Evolutionary conservation across 768 basidiomycete genomes (phyloP), one percentile per base, ranked within the genome.

Genomic region (Mycena latifolia): DNA sequence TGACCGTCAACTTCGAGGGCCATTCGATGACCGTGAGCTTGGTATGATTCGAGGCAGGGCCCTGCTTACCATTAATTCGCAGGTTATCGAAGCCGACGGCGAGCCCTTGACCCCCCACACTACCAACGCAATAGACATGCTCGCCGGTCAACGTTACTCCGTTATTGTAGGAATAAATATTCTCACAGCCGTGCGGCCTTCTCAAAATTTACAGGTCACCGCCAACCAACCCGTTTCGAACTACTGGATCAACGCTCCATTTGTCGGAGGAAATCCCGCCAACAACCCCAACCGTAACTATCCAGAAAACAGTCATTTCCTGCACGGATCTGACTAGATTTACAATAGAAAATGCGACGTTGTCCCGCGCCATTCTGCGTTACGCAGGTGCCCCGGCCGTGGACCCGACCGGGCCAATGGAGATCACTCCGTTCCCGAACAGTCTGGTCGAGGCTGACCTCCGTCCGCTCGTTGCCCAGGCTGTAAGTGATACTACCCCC

Each of bases 71-170:
- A 15, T 9, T 3, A 37, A 20, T 43, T n/a, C n/a, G n/a, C n/a
- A 63, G 62, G 37, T 58, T 29, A 64, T 57, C 37, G 59, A 29
- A 50, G 50, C 39, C 25, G 59, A 60, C 28, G 59, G 59, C 17
- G 35, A 20, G 48, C 3, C 24, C 31, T 27, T 50, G 52, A 27
- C 18, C 28, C 54, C 54, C 25, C 54, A 63, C 54, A 45, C 33
- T 22, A 24, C 27, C 46, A 63, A 56, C 37, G 33, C 31, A n/a
- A 29, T 64, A 8, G 48, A 45, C 11, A 72, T 86, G 61, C 80
- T 79, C 54, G 81, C 84, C 10, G 84, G 81, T 1, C 87, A 88
- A 71, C 81, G 86, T 20, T 88, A 88, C 69, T 86, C 75, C 2
- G 77, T 80, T 9, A 72, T 81, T 9, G 73, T 79, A 61, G 22